Evolutionary conservation across 225 moss, liverwort and hornwort species (phyloP).

Genomic region (Pseudoscleropodium purum): DNA sequence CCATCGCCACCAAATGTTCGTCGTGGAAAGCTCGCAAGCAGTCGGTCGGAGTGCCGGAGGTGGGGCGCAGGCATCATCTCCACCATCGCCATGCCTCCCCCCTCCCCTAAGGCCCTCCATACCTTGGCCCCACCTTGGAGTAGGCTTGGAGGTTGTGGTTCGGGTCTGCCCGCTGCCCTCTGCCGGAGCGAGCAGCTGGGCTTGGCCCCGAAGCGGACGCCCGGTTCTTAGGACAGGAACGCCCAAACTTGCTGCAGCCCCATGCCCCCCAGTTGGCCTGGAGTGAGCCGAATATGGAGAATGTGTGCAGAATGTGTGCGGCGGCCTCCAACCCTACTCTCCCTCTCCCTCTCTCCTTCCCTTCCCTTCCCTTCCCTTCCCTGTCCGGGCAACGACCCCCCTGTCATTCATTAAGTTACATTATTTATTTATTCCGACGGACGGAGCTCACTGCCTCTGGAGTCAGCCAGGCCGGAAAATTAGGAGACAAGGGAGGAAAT

Average conservation of each 20-base stretch:
- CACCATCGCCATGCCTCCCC: not conserved
- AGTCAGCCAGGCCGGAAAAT: not conserved
- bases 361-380: not conserved
- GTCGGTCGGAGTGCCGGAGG: slow-evolving; percentile 11
- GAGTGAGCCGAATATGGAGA: not conserved
- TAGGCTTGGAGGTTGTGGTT: not conserved
- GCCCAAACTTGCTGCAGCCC: not conserved
- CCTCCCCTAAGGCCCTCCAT: not conserved
- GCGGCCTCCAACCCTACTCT: not conserved
- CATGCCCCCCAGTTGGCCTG: not conserved
- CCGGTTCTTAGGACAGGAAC: not conserved
- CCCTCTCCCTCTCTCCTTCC: no score
- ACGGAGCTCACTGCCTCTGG: not conserved
- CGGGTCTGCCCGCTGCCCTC: not conserved
- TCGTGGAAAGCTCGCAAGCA: not conserved
- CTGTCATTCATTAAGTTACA: not conserved
- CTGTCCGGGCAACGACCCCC: not conserved
- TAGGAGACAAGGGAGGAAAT: not conserved
- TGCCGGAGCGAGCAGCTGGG: not conserved
- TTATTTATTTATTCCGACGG: not conserved
- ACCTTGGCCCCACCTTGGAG: not conserved
- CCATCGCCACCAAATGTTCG: not conserved
- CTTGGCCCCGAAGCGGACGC: not conserved
- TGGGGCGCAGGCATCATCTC: not conserved
- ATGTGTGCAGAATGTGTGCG: slow-evolving; percentile 22